These are phyloP conservation scores for Prunus kanzakura DNA, from an alignment of 306 rosid genomes.

Conservation along the genomic window DNA sequence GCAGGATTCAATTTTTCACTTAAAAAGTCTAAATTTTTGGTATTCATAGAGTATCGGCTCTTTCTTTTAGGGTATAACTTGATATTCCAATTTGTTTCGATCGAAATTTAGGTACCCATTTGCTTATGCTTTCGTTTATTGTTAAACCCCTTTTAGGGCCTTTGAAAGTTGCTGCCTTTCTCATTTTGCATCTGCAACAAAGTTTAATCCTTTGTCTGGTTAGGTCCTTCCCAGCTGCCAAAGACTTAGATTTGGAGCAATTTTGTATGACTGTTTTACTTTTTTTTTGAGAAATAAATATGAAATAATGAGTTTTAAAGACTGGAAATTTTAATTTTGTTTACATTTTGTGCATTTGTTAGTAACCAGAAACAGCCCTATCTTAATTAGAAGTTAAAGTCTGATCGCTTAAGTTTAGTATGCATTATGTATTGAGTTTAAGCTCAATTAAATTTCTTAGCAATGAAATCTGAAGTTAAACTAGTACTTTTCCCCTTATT, in stretches of 20 bases:
- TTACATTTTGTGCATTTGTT: neutral
- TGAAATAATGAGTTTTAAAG: neutral
- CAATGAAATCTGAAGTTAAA: neutral
- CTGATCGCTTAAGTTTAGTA: neutral
- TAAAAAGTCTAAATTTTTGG: neutral
- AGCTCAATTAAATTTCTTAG: neutral
- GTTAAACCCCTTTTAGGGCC: neutral
- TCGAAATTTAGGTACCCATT: neutral
- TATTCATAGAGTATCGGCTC: neutral
- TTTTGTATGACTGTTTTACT: neutral
- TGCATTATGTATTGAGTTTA: neutral
- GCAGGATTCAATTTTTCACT: neutral
- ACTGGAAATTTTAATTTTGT: neutral
- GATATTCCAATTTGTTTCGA: neutral
- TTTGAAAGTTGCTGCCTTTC: neutral
- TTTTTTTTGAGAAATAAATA: neutral
- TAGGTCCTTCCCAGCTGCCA: neutral
- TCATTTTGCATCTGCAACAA: neutral
- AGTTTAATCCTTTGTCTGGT: neutral
- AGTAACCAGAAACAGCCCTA: neutral
- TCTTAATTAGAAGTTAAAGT: neutral
- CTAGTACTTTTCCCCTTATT: neutral
- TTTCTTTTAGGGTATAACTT: neutral
- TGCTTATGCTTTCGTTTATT: neutral
- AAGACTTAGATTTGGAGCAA: neutral